These are phyloP conservation scores for Penicillium subrubescens DNA, from an alignment of 495 filamentous ascomycete species.

Conservation along the genomic window DNA sequence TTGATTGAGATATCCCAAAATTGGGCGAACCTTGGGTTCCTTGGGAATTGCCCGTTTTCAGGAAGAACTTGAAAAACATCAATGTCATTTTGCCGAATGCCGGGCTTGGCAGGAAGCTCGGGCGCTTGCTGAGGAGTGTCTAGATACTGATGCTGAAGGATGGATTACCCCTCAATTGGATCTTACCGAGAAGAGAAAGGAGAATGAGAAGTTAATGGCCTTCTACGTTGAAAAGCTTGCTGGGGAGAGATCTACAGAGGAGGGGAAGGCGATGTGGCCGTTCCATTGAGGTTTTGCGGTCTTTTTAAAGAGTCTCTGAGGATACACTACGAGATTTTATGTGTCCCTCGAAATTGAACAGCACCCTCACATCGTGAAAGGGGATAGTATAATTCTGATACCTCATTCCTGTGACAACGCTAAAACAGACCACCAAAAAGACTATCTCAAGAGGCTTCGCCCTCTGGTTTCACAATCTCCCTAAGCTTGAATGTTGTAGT, in stretches of 20 bases:
- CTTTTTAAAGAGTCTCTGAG: too few species aligned
- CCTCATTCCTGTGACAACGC: too few species aligned
- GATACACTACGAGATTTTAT: background rate
- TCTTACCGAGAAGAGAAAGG: background rate
- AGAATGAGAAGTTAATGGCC: background rate
- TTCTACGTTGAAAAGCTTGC: background rate
- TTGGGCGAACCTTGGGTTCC: background rate
- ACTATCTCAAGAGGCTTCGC: background rate
- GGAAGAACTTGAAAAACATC: background rate
- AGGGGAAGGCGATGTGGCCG: background rate
- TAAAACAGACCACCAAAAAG: background rate
- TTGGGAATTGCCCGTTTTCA: background rate
- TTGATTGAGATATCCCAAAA: background rate
- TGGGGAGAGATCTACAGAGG: background rate
- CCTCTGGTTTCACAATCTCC: constrained; percentile 13
- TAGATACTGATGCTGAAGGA: background rate
- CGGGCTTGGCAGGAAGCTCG: background rate
- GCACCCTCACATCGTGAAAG: background rate
- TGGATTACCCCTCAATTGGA: background rate
- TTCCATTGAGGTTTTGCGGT: background rate
- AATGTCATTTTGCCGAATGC: background rate
- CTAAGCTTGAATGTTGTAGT: constrained; percentile 13
- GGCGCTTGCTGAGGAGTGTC: background rate
- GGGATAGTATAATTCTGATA: background rate
- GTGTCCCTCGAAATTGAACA: background rate